Conservation (phyloP, 768 basidiomycete genomes). For the Trichaptum fuscoviolaceum region DNA sequence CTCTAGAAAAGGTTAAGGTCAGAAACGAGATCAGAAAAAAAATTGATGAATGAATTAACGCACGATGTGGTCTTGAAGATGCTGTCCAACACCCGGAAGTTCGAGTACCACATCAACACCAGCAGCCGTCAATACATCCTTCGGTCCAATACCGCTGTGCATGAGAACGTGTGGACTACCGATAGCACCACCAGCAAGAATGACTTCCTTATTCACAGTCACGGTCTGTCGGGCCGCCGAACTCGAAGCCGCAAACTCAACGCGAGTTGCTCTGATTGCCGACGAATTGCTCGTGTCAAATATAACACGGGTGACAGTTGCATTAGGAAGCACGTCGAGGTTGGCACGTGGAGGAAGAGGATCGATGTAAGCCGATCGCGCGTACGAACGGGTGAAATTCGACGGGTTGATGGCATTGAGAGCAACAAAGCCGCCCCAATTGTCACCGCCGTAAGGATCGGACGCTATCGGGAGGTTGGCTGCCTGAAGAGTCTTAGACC, state of each 20-base stretch:
- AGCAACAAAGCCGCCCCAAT: constrained; percentile 48
- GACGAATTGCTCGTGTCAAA: constrained; percentile 30
- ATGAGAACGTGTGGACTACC: constrained; percentile 51
- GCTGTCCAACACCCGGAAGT: constrained; percentile 57
- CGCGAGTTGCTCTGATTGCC: constrained; percentile 36
- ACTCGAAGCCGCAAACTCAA: constrained; percentile 41
- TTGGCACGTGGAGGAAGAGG: constrained; percentile 56
- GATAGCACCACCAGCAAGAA: constrained; percentile 45
- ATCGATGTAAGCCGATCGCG: constrained; percentile 63
- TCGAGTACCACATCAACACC: constrained; percentile 40
- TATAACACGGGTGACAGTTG: constrained; percentile 52
- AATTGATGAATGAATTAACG: constrained; percentile 6
- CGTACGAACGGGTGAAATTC: constrained; percentile 62
- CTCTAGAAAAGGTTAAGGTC: constrained; percentile 20
- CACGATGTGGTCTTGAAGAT: constrained; percentile 52
- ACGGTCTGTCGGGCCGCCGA: constrained; percentile 34
- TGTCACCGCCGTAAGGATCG: constrained; percentile 43
- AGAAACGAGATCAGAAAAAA: background rate
- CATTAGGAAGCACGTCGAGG: constrained; percentile 55
- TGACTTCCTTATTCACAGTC: constrained; percentile 56
- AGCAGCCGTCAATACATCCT: constrained; percentile 41
- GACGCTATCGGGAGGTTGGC: constrained; percentile 36
- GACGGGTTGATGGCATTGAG: constrained; percentile 55
- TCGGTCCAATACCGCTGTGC: constrained; percentile 55
- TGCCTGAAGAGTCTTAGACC: constrained; percentile 45